Base-by-base conservation (phyloP, 2,329 filamentous ascomycete genomes). In the Penicillium thymicola region DNA sequence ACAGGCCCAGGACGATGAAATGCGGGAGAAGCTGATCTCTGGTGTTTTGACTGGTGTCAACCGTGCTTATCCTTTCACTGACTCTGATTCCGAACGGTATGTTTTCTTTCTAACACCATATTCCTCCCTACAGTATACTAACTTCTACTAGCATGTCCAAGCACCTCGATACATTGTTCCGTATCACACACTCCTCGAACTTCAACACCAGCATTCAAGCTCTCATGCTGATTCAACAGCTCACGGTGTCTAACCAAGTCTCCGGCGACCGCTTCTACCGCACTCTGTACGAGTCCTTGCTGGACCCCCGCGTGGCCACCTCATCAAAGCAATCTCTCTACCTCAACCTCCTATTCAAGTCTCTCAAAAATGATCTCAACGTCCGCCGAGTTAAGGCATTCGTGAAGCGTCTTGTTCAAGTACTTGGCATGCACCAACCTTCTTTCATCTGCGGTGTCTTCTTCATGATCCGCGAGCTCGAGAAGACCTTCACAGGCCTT, bases 171-270 rank as follows among this genome's bases (percentile, higher is more conserved):
- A 97, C 93, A 3, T 82, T 99, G 27, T 99, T 97, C 82, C 88
- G 86, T 67, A 94, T 99, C 67, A 96, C 94, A 0, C 94, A 99
- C 75, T 97, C 93, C 0, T 91, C 93, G 55, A 99, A 99, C 75
- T 97, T 99, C 82, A 99, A 97, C 77, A 99, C 94, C 0, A 94
- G 92, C 70, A 90, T 99, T 37, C 94, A 99, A 75, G 93, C 94
- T 34, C 83, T 99, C 62, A 89, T 96, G 77, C 80, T 99, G 46
- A 95, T 99, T 63, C 94, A 97, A 72, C 94, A 97, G 72, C 83
- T 99, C 28, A 90, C 92, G 0, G 81, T 86, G 1, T 85, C 87
- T 3, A 91, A 94, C 71, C 88, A 92, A 67, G 81, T 93, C 52
- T 88, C 89, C 5, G 87, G 88, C 13, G 94, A 99, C 68, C 85